These are phyloP conservation scores for Chiua virens DNA, from an alignment of 768 basidiomycete genomes.

Conservation along the genomic window DNA sequence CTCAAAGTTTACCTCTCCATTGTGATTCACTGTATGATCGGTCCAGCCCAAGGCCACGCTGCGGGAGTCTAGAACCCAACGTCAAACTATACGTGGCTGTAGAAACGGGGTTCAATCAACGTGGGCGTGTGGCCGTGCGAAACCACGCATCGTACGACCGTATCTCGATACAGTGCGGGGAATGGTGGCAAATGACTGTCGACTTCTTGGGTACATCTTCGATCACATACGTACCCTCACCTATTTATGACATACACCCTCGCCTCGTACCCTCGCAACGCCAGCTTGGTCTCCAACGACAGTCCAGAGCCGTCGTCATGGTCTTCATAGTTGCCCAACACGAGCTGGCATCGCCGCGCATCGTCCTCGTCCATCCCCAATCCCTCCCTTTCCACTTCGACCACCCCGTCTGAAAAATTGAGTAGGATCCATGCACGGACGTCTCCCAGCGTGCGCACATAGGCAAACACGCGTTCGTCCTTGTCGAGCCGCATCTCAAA, in stretches of 20 bases:
- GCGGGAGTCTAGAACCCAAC: too few species aligned
- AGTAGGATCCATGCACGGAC: conserved; percentile 42
- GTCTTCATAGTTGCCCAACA: conserved; percentile 27
- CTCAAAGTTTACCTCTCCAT: too few species aligned
- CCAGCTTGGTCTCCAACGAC: conserved; percentile 2
- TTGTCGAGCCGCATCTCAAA: conserved; percentile 49
- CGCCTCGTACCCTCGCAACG: conserved; percentile 31
- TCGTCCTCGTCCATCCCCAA: background rate
- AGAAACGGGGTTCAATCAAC: too few species aligned
- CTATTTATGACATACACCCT: conserved; percentile 14
- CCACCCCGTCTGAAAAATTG: conserved; percentile 42
- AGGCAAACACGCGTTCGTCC: conserved; percentile 56
- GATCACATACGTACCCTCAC: background rate
- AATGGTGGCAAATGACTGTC: too few species aligned
- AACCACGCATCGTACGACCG: too few species aligned
- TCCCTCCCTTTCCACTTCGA: conserved; percentile 10
- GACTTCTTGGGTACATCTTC: too few species aligned
- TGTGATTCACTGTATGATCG: too few species aligned
- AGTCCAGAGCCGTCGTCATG: background rate
- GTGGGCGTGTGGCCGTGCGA: too few species aligned
- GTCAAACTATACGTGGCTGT: too few species aligned
- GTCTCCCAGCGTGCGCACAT: conserved; percentile 40
- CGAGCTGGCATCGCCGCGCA: conserved; percentile 6
- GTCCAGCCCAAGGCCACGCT: too few species aligned
- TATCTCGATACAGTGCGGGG: too few species aligned